phyloP scores from a whole-genome alignment of 2,329 filamentous ascomycete genomes.

The Cucurbitaria berberidis region DNA sequence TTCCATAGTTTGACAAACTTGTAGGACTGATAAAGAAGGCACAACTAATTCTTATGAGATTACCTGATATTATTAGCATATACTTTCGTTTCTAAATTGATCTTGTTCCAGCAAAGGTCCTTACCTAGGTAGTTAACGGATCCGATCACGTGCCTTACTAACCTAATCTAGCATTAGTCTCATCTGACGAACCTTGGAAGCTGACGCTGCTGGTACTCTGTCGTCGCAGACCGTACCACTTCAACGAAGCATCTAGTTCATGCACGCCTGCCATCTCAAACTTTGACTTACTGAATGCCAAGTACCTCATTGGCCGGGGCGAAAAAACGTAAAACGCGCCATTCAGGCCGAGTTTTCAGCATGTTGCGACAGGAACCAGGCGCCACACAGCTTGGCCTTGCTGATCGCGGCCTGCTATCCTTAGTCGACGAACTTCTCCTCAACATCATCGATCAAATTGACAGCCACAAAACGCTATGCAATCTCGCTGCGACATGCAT shows the following conservation, averaged over 20 bases:
- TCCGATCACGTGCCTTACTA: slow-evolving; percentile 8
- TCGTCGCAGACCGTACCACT: not conserved
- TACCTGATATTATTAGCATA: too few relatives aligned
- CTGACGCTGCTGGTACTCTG: slow-evolving; percentile 1
- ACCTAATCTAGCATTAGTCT: too few relatives aligned
- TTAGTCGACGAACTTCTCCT: slow-evolving; percentile 46
- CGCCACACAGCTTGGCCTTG: slow-evolving; percentile 18
- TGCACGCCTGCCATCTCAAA: not conserved
- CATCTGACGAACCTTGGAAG: slow-evolving; percentile 17
- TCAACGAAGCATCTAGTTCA: not conserved
- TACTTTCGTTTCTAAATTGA: too few relatives aligned
- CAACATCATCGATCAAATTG: slow-evolving; percentile 41
- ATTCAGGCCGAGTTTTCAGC: slow-evolving; percentile 30
- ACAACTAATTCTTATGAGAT: too few relatives aligned
- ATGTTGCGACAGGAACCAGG: slow-evolving; percentile 25
- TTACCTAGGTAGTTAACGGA: too few relatives aligned
- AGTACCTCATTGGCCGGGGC: slow-evolving; percentile 25
- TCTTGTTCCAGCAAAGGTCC: too few relatives aligned
- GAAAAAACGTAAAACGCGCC: slow-evolving; percentile 39
- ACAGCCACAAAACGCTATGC: slow-evolving; percentile 27
- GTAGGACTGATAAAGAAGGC: too few relatives aligned
- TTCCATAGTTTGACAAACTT: too few relatives aligned
- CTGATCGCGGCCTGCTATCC: slow-evolving; percentile 27
- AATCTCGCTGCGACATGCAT: slow-evolving; percentile 40
- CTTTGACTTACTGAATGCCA: slow-evolving; percentile 25